Evolutionary conservation across 306 rosid species (phyloP).

Genomic region (Pterocarpus santalinus): DNA sequence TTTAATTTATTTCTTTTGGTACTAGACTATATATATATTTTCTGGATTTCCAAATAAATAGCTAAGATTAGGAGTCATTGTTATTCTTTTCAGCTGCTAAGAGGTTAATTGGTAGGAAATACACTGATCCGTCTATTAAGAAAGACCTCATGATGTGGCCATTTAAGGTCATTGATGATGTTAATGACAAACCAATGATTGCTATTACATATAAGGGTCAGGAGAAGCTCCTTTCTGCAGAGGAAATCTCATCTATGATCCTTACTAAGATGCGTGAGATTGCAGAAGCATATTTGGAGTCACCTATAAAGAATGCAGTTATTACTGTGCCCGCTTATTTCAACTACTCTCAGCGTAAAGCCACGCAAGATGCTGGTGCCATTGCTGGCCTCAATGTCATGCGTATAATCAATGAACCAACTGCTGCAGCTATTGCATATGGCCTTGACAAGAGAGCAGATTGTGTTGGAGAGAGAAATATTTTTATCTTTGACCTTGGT

Average conservation of each 20-base stretch:
- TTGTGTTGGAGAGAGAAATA: constrained; percentile 44
- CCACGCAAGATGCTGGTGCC: constrained; percentile 46
- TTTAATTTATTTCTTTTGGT: no score
- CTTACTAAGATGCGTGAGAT: constrained; percentile 61
- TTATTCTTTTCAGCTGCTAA: constrained; percentile 51
- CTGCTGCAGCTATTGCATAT: constrained; percentile 69
- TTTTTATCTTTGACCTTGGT: constrained; percentile 47
- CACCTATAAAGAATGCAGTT: constrained; percentile 53
- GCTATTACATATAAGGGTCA: constrained; percentile 51
- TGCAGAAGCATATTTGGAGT: constrained; percentile 48
- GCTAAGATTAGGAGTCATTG: no score
- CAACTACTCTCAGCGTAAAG: constrained; percentile 56
- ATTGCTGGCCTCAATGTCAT: constrained; percentile 53
- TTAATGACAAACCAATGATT: constrained; percentile 61
- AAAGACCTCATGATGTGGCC: constrained; percentile 58
- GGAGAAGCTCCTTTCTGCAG: constrained; percentile 51
- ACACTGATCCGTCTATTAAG: constrained; percentile 34
- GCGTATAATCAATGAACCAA: constrained; percentile 55
- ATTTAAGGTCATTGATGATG: constrained; percentile 53
- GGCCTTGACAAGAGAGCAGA: constrained; percentile 62
- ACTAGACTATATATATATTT: no score
- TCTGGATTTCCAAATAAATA: not conserved
- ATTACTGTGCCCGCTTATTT: constrained; percentile 71
- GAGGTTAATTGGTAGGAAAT: constrained; percentile 64
- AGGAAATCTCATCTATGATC: constrained; percentile 73